These are phyloP conservation scores for Limtongia smithiae DNA, from an alignment of 805 yeast genomes.

Conservation along the genomic window DNA sequence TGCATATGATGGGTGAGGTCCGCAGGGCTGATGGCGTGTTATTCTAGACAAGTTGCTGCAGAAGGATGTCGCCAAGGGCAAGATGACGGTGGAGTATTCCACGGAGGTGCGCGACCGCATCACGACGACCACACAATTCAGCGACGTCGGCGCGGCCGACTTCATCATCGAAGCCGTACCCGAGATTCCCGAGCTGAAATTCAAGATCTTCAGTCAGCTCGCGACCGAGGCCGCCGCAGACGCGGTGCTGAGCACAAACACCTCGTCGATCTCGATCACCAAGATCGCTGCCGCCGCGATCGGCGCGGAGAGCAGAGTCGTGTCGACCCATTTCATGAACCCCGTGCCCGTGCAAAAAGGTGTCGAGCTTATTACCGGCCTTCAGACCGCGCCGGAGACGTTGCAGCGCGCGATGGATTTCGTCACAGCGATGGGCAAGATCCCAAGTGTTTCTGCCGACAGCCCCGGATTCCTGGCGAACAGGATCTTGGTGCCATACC, in stretches of 20 bases:
- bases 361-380: conserved; percentile 43
- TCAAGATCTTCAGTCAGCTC: conserved; percentile 37
- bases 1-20: too few species aligned
- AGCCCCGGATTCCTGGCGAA: conserved; percentile 46
- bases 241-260: conserved; percentile 42
- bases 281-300: conserved; percentile 44
- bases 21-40: not conserved
- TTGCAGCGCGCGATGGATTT: conserved; percentile 36
- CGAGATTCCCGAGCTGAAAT: conserved; percentile 40
- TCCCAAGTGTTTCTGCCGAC: conserved; percentile 40
- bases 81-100: conserved; percentile 37
- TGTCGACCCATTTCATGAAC: conserved; percentile 46
- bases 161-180: conserved; percentile 46
- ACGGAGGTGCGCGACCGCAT: conserved; percentile 34
- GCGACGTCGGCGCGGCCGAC: conserved; percentile 37
- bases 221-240: conserved; percentile 34
- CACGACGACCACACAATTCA: conserved; percentile 27
- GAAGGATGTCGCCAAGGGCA: conserved; percentile 40
- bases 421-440: conserved; percentile 39
- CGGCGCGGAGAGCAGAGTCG: conserved; percentile 42
- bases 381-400: conserved; percentile 42
- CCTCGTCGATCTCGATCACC: conserved; percentile 45
- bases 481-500: conserved; percentile 44
- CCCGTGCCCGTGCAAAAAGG: conserved; percentile 47
- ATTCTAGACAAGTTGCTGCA: conserved; percentile 37